Conservation (phyloP, 306 rosid species). For the Astragalus glycyphyllos region DNA sequence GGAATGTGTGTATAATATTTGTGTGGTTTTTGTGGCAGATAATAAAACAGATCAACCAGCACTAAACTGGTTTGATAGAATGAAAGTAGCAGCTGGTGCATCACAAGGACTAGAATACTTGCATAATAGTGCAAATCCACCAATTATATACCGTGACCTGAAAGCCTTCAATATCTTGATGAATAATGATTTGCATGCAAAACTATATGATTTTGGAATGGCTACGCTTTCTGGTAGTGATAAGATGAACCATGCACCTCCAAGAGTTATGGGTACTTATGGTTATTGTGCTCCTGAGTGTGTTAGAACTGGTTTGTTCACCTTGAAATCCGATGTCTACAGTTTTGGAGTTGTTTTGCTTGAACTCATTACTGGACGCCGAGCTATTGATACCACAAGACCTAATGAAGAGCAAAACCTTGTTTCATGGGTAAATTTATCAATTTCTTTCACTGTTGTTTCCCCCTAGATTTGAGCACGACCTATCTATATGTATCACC, state of each 20-base stretch:
- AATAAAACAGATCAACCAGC: constrained; percentile 42
- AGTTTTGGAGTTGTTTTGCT: constrained; percentile 84
- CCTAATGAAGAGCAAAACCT: constrained; percentile 83
- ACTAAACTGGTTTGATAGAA: constrained; percentile 74
- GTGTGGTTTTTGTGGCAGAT: constrained; percentile 47
- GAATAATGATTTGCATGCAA: constrained; percentile 55
- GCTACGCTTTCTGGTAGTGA: constrained; percentile 58
- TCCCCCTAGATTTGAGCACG: neutral
- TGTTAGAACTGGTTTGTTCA: constrained; percentile 59
- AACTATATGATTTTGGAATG: constrained; percentile 71
- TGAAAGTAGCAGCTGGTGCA: constrained; percentile 70
- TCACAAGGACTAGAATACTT: constrained; percentile 82
- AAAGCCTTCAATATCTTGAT: constrained; percentile 69
- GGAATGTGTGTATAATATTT: neutral
- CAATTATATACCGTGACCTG: constrained; percentile 69
- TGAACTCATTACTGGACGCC: constrained; percentile 88
- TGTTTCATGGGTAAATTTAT: constrained; percentile 75
- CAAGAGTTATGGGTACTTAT: constrained; percentile 80
- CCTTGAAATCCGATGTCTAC: constrained; percentile 79
- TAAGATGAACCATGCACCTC: constrained; percentile 54
- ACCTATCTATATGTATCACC: too few species aligned
- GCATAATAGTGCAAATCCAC: constrained; percentile 76
- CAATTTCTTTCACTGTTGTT: neutral
- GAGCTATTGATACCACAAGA: constrained; percentile 77
- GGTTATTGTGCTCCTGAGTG: constrained; percentile 94